phyloP scores from a whole-genome alignment of 768 basidiomycete genomes.

The Xerocomus spinulosus region DNA sequence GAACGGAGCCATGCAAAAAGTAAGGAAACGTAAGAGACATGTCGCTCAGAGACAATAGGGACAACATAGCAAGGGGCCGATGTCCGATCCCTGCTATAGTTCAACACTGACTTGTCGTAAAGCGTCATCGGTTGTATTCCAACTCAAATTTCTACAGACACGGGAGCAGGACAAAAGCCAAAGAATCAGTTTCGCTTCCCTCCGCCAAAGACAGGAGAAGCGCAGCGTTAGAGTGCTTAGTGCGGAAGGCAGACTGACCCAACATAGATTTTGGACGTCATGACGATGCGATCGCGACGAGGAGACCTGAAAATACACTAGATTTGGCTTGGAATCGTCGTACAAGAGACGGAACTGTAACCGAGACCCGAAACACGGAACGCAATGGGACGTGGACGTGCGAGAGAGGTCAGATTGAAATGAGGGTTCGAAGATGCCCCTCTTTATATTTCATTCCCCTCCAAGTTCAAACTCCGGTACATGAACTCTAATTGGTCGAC shows the following conservation, averaged over 20 bases:
- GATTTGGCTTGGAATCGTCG: conserved; percentile 44
- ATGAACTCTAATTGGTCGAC: conserved; percentile 26
- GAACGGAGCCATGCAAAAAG: conserved; percentile 26
- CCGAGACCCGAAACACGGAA: conserved; percentile 51
- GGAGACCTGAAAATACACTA: conserved; percentile 43
- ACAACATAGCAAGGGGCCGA: conserved; percentile 43
- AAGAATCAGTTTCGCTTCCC: conserved; percentile 53
- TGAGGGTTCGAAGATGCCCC: conserved; percentile 28
- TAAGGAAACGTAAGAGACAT: conserved; percentile 28
- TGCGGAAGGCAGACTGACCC: conserved; percentile 79
- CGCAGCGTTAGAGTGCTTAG: conserved; percentile 39
- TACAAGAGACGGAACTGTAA: conserved; percentile 54
- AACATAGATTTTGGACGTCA: conserved; percentile 83
- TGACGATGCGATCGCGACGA: conserved; percentile 35
- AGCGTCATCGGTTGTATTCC: conserved; percentile 92
- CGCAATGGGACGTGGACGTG: conserved; percentile 46
- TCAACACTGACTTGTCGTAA: conserved; percentile 78
- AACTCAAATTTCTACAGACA: conserved; percentile 84
- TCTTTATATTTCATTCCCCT: conserved; percentile 40
- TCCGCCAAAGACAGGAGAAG: conserved; percentile 42
- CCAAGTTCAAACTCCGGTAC: conserved; percentile 50
- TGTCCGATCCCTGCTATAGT: conserved; percentile 31
- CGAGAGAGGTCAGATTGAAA: conserved; percentile 35
- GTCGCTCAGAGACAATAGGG: conserved; percentile 30
- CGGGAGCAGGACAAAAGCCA: conserved; percentile 38